A percentile compares a stretch with the other conserved stretches of the same genome.
Conservation (phyloP, 2,329 filamentous ascomycete species). For the Dryadomyces quercivorus region DNA sequence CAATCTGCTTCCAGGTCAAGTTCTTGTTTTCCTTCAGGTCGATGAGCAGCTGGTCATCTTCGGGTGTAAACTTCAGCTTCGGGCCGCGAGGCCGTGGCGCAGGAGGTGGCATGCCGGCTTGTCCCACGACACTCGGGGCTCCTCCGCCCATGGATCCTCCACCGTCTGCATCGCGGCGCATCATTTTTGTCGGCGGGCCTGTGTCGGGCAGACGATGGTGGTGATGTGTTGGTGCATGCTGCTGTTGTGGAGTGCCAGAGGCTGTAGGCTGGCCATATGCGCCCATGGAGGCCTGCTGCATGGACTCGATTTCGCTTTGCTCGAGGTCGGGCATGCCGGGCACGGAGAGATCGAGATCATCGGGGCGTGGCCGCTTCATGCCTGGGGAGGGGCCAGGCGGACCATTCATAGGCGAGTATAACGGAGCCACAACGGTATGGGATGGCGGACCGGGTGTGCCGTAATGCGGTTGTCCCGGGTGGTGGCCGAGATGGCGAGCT, state of each 20-base stretch:
- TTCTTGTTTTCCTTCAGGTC: conserved; percentile 92
- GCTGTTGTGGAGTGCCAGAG: conserved; percentile 11
- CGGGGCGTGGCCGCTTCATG: conserved; percentile 42
- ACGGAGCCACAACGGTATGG: conserved; percentile 33
- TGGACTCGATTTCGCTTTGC: conserved; percentile 40
- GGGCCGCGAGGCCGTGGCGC: conserved; percentile 72
- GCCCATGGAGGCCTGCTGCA: conserved; percentile 41
- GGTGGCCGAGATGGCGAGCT: conserved; percentile 30
- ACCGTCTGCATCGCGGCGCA: conserved; percentile 41
- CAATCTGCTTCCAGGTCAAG: conserved; percentile 94
- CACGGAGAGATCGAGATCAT: conserved; percentile 45
- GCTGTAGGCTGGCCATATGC: conserved; percentile 34
- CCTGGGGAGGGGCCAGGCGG: conserved; percentile 16
- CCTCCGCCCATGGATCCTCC: conserved; percentile 27
- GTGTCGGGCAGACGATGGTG: conserved; percentile 71
- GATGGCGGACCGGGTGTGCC: conserved; percentile 31
- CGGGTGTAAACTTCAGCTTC: conserved; percentile 87
- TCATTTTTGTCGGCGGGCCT: conserved; percentile 54
- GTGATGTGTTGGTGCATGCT: conserved; percentile 44
- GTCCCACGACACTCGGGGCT: conserved; percentile 75
- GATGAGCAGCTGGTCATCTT: conserved; percentile 78
- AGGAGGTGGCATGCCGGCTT: conserved; percentile 75
- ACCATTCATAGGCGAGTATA: conserved; percentile 33
- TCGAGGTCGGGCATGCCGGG: conserved; percentile 39
- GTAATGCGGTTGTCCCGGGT: conserved; percentile 42